Evolutionary conservation across 2,329 filamentous ascomycete genomes (phyloP), one percentile per base, ranked within the genome.

Genomic region (Nannizziopsis barbatae): DNA sequence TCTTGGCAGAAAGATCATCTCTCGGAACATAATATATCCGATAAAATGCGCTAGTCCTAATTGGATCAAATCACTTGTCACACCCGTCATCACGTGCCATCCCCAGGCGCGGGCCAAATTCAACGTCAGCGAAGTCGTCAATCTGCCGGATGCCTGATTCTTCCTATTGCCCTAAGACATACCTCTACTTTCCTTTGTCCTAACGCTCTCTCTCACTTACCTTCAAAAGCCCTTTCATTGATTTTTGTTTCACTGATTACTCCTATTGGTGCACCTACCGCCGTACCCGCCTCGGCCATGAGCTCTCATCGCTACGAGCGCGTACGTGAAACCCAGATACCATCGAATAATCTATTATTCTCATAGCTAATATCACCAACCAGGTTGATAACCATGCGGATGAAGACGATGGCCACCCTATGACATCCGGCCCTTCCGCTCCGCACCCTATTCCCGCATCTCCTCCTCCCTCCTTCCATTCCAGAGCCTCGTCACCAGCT

Each of bases 391-490:
- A 65, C 59, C 67, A 66, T 32, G 65, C 69, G 56, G 68, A 70
- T 48, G 65, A 71, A 39, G 65, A 68, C 39, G 60, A 62, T 41
- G 52, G 57, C 46, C 50, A 42, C 12, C 54, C 40, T 38, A 62
- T 62, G 53, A 62, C 57, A 49, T 55, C 60, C 45, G 57, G 61
- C 42, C 56, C 58, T 51, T 56, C 58, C 30, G 60, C 55, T 51
- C 48, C 57, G 27, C 53, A 61, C 41, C 53, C 57, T 39, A 58
- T 60, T 22, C 64, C 68, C 27, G 63, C 62, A 37, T 72, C 70
- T 55, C 69, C 69, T 46, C 68, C 69, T 33, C 90, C 90, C 1
- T 95, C 90, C 1, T 96, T 95, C 67, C 86, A 81, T 64, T 95
- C 89, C 41, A 80, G 85, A 62, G 75, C 83, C 30, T 87, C 87